phyloP scores from a whole-genome alignment of 2,329 filamentous ascomycete genomes.

The Lachnellula subtilissima region DNA sequence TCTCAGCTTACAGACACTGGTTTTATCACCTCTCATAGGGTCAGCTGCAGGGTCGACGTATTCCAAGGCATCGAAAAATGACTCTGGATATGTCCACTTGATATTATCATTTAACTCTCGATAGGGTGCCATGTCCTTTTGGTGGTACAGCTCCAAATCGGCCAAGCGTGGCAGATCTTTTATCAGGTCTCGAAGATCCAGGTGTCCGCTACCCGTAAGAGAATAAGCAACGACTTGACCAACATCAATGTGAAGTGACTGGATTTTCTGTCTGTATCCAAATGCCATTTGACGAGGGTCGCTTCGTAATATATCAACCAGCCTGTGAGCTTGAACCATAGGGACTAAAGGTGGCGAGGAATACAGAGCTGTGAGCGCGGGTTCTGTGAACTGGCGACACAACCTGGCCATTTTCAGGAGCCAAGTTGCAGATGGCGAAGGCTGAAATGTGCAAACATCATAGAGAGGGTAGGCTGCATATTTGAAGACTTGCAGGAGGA shows the following conservation, averaged over 20 bases:
- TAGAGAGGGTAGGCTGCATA: conserved; percentile 59
- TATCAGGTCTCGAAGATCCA: conserved; percentile 56
- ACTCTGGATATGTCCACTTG: conserved; percentile 65
- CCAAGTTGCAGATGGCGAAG: conserved; percentile 50
- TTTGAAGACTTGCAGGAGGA: conserved; percentile 65
- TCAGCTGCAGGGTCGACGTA: conserved; percentile 43
- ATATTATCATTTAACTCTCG: conserved; percentile 50
- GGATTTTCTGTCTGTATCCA: conserved; percentile 30
- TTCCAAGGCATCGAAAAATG: conserved; percentile 61
- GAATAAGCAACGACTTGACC: conserved; percentile 48
- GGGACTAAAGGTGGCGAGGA: conserved; percentile 59
- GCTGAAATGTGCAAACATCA: conserved; percentile 40
- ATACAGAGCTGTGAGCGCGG: conserved; percentile 70
- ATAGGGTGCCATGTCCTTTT: conserved; percentile 63
- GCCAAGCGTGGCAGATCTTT: conserved; percentile 60
- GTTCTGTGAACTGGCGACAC: conserved; percentile 64
- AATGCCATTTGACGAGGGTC: conserved; percentile 24
- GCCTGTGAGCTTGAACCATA: conserved; percentile 41
- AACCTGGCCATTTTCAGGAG: conserved; percentile 58
- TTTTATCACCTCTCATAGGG: conserved; percentile 23
- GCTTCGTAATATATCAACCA: conserved; percentile 48
- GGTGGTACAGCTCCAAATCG: conserved; percentile 68
- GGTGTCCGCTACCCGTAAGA: conserved; percentile 47
- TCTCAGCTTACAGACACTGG: conserved; percentile 34
- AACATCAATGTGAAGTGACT: conserved; percentile 30